Base-by-base conservation (phyloP, 208 protist genomes). In the Crithidia sp. region DNA sequence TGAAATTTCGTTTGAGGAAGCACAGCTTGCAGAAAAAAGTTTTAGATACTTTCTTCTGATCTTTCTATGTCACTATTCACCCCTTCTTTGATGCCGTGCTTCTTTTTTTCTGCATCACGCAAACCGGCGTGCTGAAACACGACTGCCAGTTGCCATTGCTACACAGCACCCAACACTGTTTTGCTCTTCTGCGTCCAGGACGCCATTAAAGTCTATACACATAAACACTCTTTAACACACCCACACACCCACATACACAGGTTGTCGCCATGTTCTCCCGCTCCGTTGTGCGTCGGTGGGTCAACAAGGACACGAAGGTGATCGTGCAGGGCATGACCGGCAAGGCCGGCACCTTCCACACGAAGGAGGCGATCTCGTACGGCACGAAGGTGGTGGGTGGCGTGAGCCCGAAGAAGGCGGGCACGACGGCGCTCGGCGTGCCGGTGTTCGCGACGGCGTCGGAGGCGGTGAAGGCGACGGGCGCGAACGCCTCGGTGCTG, bases 281-380 rank as follows among this genome's bases (percentile, higher is more conserved):
- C 58, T 87, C 84, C 58, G 66, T 77, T 54, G 47, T 90, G 50
- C 88, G 90, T 43, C 77, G 81, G 44, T 94, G 88, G 84, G 79
- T 99, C 66, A 93, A 97, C 84, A 98, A 98, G 77, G 79, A 98
- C 77, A 99, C 98, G 13, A 99, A 98, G 85, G 96, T 99, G 12
- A 99, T 99, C 67, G 98, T 97, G 81, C 98, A 99, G 88, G 98
- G 98, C 80, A 98, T 99, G 71, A 99, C 98, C n/a, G 98, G 98
- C 66, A 99, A 98, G 75, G 96, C 98, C 76, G 98, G 98, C 57
- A 99, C 98, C 37, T 99, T 99, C 87, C 99, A 99, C 85, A 97
- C 85, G 40, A 79, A 98, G 84, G 93, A 98, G 76, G 97, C 98
- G 14, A 98, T 99, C 67, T 95, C 86, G 28, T 99, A 99, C 83